Base-by-base conservation (phyloP, 495 filamentous ascomycete genomes). In the Daldinia bambusicola region DNA sequence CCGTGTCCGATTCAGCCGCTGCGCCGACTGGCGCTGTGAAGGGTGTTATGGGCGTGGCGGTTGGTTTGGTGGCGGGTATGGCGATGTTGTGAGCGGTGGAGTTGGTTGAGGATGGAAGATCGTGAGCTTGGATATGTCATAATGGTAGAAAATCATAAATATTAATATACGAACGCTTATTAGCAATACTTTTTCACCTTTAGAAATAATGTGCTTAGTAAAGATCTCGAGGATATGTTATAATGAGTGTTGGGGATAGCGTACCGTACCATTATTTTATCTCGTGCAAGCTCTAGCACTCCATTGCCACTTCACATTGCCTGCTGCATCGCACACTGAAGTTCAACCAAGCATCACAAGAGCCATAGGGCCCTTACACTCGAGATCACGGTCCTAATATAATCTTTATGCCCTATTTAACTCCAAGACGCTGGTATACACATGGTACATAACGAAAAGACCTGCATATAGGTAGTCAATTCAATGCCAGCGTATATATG, bases 61-160 rank as follows among this genome's bases (percentile, higher is more conserved):
- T 69, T 50, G 75, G 75, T 38, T 26, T 77, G 16, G 69, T 61
- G 2, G 63, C 63, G 12, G 75, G 75, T 22, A 67, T 72, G 6
- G 71, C 66, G 0, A 67, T 76, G 63, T 22, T 76, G 51, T 76
- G 37, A 71, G 55, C 4, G 22, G 26, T 38, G 4, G 31, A 58
- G 4, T 36, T 26, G 48, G 10, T 57, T 2, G 12, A 10, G 9
- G 55, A 36, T 36, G 22, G n/a, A 13, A 14, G 22, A 30, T n/a
- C 61, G 32, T 30, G 37, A 36, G 32, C 6, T 20, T 14, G 30
- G 26, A 38, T 60, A 18, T 26, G 26, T 50, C 38, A 6, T 43
- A 13, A 14, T 53, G 1, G n/a, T 52, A 61, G 40, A 48, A 31
- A 51, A 32, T 62, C 61, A 53, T 62, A 56, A 68, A 53, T 41